Evolutionary conservation across 2,329 filamentous ascomycete genomes (phyloP), one percentile per base, ranked within the genome.

Genomic region (Alternaria consortialis): DNA sequence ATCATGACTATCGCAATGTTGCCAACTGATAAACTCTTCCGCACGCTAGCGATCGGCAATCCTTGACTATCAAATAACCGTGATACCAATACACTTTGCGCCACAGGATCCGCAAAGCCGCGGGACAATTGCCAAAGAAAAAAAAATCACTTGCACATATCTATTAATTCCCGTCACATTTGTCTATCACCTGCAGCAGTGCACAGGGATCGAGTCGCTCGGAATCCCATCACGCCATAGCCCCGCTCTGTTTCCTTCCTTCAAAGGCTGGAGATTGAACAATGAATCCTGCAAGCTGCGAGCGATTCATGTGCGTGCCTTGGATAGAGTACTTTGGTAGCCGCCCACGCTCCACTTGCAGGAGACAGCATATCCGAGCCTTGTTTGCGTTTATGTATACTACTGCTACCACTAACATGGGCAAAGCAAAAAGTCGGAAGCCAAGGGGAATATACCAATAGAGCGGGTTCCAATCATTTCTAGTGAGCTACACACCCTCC

Each of bases 211-310:
- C 15, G 2, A 37, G 13, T 34, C 37, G 37, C 31, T 32, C 31
- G 31, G 8, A 40, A 40, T 48, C 11, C 20, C 46, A 48, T 48
- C 46, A 48, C 46, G 46, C 46, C 46, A 48, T 48, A n/a, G 31
- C 46, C 32, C 48, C 48, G 32, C 53, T 52, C 56, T 50, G 36
- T 42, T 37, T 39, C 48, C 47, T 51, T 47, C 39, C 55, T 34
- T 25, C 42, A 12, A 15, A 34, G 36, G 9, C 31, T 48, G 31
- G 46, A 48, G 46, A 48, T 34, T 34, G 31, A 34, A 48, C 31
- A 23, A 13, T 53, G 31, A 20, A 47, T 29, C 17, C 42, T 52
- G 34, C 42, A 3, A 23, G 36, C 25, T 20, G 20, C 5, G 25
- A 5, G 42, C 46, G 46, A 48, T 23, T 48, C 46, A 12, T 48